These are phyloP conservation scores for Raffaelea ambrosiae DNA, from an alignment of 2,329 filamentous ascomycete species.

Conservation along the genomic window DNA sequence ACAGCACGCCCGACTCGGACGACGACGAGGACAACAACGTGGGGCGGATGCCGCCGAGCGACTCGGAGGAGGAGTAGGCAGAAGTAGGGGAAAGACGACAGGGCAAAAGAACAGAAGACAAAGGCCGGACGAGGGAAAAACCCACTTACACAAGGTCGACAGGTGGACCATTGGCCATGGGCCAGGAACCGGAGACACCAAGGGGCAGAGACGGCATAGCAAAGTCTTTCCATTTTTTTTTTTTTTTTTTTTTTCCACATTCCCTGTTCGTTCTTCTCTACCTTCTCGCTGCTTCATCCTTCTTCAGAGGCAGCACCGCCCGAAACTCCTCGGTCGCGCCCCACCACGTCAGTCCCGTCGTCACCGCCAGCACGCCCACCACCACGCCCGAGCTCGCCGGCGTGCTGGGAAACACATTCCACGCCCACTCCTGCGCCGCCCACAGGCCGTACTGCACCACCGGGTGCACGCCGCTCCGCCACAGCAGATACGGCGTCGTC, in stretches of 20 bases:
- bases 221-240: no score
- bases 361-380: slow-evolving; percentile 60
- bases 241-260: slow-evolving; percentile 3
- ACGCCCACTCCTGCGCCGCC: slow-evolving; percentile 80
- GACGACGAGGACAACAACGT: slow-evolving; percentile 69
- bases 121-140: no score
- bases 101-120: background rate
- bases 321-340: slow-evolving; percentile 39
- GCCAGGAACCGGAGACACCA: no score
- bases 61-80: slow-evolving; percentile 61
- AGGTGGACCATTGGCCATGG: no score
- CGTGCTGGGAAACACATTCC: slow-evolving; percentile 87
- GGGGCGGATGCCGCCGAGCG: slow-evolving; percentile 77
- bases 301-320: slow-evolving; percentile 10
- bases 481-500: slow-evolving; percentile 80
- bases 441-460: slow-evolving; percentile 60
- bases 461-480: slow-evolving; percentile 64
- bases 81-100: slow-evolving; percentile 9
- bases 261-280: slow-evolving; percentile 8
- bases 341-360: slow-evolving; percentile 55
- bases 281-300: slow-evolving; percentile 12
- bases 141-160: no score
- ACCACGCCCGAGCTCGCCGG: slow-evolving; percentile 48
- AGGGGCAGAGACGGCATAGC: no score
- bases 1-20: slow-evolving; percentile 32